Conservation (phyloP, 306 rosid genomes). For the Lathyrus aphaca region DNA sequence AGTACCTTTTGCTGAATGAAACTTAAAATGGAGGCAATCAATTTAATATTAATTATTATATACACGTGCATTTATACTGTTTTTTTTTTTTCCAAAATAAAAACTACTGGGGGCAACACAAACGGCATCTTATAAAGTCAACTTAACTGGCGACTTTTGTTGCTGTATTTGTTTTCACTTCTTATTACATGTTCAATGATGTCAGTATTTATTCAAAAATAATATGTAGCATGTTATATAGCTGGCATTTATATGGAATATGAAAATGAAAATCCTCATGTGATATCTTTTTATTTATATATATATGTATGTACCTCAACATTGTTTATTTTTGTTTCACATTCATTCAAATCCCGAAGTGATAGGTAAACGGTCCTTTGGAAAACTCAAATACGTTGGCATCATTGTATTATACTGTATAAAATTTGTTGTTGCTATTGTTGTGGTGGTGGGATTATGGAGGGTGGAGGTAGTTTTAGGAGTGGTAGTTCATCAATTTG, state of each 20-base stretch:
- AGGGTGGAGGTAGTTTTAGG: slow-evolving; percentile 47
- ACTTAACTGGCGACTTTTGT: not conserved
- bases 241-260: not conserved
- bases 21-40: not conserved
- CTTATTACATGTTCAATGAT: not conserved
- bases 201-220: not conserved
- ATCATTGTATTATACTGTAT: not conserved
- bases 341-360: not conserved
- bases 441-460: slow-evolving; percentile 30
- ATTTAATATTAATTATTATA: not conserved
- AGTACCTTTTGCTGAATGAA: not conserved
- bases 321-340: not conserved
- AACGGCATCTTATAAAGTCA: not conserved
- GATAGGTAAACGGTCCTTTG: slow-evolving; percentile 8
- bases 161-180: not conserved
- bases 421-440: not conserved
- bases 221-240: not conserved
- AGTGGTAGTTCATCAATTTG: slow-evolving; percentile 50
- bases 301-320: slow-evolving; percentile 4
- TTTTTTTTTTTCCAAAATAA: not conserved
- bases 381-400: not conserved
- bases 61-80: not conserved
- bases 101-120: not conserved
- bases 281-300: too few relatives aligned
- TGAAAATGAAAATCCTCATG: not conserved